Conservation (phyloP, 2,329 filamentous ascomycete species). For the Trichoderma atroviride region DNA sequence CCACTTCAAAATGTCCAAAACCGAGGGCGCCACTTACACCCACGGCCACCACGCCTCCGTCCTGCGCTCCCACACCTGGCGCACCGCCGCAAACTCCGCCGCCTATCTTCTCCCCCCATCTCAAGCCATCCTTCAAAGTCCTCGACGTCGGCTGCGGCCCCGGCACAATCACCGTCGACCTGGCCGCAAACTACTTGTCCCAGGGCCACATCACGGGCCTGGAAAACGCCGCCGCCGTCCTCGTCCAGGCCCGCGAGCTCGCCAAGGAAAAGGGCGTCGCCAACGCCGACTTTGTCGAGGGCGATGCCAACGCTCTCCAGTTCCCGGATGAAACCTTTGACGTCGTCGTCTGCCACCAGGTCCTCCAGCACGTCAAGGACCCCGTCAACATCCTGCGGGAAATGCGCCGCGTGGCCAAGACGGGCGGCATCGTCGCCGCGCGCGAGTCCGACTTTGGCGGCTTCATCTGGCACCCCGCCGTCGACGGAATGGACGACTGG, state of each 20-base stretch:
- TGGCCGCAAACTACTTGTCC: constrained; percentile 39
- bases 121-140: constrained; percentile 43
- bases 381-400: constrained; percentile 41
- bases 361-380: constrained; percentile 45
- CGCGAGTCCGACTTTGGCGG: constrained; percentile 34
- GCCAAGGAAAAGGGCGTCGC: constrained; percentile 37
- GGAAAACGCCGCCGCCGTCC: constrained; percentile 40
- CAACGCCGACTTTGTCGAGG: constrained; percentile 40
- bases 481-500: constrained; percentile 31
- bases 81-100: constrained; percentile 48
- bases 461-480: constrained; percentile 33
- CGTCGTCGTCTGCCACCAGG: constrained; percentile 44
- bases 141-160: constrained; percentile 54
- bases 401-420: constrained; percentile 46
- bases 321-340: constrained; percentile 45
- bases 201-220: constrained; percentile 44
- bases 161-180: constrained; percentile 49
- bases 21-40: constrained; percentile 37
- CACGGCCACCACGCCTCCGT: constrained; percentile 46
- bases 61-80: constrained; percentile 42
- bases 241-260: constrained; percentile 38
- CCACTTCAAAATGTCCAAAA: constrained; percentile 8
- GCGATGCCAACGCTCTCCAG: constrained; percentile 37
- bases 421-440: constrained; percentile 44
- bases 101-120: constrained; percentile 46